These are phyloP conservation scores for Mycena polygramma DNA, from an alignment of 768 basidiomycete genomes.

Conservation along the genomic window DNA sequence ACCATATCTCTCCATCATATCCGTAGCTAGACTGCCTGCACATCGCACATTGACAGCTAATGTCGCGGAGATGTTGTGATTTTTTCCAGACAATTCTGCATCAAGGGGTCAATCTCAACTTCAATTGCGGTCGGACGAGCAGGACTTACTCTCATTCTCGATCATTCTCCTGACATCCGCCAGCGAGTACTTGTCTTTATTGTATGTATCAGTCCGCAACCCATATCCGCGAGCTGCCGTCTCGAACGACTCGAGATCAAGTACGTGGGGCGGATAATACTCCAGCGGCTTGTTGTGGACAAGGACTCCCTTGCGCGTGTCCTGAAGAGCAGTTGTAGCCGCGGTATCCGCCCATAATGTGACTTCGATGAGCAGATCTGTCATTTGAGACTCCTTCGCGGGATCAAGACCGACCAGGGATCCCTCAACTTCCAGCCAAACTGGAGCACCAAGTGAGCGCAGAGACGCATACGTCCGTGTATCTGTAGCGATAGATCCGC, in stretches of 20 bases:
- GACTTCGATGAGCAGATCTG: neutral
- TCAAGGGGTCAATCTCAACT: neutral
- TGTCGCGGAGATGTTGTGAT: neutral
- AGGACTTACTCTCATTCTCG: neutral
- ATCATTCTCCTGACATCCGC: neutral
- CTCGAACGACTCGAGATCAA: neutral
- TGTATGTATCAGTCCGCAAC: neutral
- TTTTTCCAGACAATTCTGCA: neutral
- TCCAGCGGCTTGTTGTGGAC: conserved; percentile 23
- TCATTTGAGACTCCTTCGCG: neutral
- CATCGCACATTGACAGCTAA: neutral
- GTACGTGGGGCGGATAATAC: conserved; percentile 8
- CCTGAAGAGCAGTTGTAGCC: neutral
- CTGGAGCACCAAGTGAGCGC: neutral
- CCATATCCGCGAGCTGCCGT: conserved; percentile 1
- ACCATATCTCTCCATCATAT: conserved; percentile 23
- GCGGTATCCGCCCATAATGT: neutral
- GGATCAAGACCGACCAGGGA: neutral
- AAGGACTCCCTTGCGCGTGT: neutral
- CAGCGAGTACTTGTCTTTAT: neutral
- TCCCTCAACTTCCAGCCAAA: neutral
- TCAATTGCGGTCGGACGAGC: too few species aligned
- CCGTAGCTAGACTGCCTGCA: neutral
- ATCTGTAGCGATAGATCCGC: neutral
- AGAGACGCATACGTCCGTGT: neutral